These are phyloP conservation scores for Saccharomycopsis hybrid DNA, from an alignment of 1,139 yeast species.

Conservation along the genomic window DNA sequence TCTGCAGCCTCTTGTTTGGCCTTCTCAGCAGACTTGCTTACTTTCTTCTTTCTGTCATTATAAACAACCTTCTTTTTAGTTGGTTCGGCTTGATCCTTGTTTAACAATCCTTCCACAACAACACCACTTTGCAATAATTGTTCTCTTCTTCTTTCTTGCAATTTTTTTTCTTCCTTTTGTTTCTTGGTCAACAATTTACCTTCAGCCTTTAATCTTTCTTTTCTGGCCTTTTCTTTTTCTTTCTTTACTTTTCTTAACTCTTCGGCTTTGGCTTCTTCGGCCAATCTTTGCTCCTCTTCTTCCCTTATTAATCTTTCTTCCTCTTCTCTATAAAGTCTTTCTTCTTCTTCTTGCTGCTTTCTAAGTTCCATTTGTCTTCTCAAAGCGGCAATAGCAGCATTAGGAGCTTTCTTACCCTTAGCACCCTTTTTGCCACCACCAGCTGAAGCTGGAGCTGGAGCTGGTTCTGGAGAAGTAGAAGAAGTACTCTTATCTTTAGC, in stretches of 20 bases:
- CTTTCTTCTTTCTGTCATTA: constrained; percentile 67
- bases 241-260: constrained; percentile 75
- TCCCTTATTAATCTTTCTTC: constrained; percentile 56
- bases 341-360: constrained; percentile 77
- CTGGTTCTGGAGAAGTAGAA: constrained; percentile 25
- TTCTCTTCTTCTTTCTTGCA: constrained; percentile 84
- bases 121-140: constrained; percentile 73
- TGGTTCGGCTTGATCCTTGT: constrained; percentile 31
- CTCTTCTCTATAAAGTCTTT: constrained; percentile 43
- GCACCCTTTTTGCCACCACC: constrained; percentile 46
- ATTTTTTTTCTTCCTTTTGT: constrained; percentile 87
- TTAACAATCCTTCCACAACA: constrained; percentile 70
- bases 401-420: constrained; percentile 60
- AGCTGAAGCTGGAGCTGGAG: constrained; percentile 33
- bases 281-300: constrained; percentile 47
- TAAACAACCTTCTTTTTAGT: constrained; percentile 66
- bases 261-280: constrained; percentile 48
- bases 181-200: constrained; percentile 88
- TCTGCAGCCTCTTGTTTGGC: constrained; percentile 19
- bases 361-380: constrained; percentile 81
- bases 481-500: constrained; percentile 34
- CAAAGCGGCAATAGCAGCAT: constrained; percentile 76
- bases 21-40: constrained; percentile 23
- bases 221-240: constrained; percentile 77
- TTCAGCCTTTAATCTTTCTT: constrained; percentile 80